phyloP scores from a whole-genome alignment of 164 flowering plant species.

The Stephania cephalantha region DNA sequence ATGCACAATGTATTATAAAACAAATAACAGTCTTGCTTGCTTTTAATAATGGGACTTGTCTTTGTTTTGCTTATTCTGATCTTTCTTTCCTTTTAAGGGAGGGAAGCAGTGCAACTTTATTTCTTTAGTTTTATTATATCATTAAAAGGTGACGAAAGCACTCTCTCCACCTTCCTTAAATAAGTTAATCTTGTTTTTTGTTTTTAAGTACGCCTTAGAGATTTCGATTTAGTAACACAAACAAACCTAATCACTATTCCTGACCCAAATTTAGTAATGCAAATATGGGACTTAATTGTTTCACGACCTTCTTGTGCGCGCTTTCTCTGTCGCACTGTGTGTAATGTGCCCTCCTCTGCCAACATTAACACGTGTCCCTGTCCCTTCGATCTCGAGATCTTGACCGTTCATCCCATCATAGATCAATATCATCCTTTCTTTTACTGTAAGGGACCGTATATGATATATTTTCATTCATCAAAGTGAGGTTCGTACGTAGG shows the following conservation, averaged over 20 bases:
- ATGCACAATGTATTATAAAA: background rate
- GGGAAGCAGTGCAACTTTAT: slow-evolving; percentile 5
- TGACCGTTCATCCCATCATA: background rate
- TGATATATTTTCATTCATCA: background rate
- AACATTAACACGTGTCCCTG: background rate
- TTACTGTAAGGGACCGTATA: background rate
- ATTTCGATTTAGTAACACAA: background rate
- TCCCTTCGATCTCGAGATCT: background rate
- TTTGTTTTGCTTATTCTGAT: background rate
- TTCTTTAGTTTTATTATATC: background rate
- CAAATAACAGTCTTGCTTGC: background rate
- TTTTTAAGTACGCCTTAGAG: background rate
- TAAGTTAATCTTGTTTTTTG: background rate
- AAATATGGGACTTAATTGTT: background rate
- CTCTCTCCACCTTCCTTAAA: slow-evolving; percentile 1
- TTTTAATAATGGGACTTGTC: background rate
- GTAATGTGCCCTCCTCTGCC: background rate
- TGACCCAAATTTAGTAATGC: background rate
- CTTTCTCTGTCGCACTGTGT: background rate
- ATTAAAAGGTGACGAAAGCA: slow-evolving; percentile 13
- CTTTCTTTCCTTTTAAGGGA: slow-evolving; percentile 17
- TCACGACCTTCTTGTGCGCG: background rate
- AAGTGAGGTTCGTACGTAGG: background rate
- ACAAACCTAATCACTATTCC: background rate
- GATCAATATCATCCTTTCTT: background rate